A percentile compares a stretch with the other conserved stretches of the same genome.
Evolutionary conservation across 306 rosid genomes (phyloP).

Genomic region (Cucumis hystrix): DNA sequence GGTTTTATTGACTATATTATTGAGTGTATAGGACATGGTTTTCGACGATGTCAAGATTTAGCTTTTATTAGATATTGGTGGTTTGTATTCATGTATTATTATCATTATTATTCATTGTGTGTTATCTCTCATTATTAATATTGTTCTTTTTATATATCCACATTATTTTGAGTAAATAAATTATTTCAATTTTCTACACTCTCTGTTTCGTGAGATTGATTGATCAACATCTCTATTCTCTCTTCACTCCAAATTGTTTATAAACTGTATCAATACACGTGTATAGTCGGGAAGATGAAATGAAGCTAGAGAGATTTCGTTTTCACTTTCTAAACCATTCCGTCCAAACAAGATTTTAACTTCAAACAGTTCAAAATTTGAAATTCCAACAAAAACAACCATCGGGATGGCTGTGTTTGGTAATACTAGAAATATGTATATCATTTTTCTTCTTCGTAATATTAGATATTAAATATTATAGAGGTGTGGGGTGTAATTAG

Average conservation of each 20-base stretch:
- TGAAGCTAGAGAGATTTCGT: not conserved
- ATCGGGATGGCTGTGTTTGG: not conserved
- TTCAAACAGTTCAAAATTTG: not conserved
- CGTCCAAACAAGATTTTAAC: not conserved
- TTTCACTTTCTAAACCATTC: not conserved
- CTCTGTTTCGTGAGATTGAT: not conserved
- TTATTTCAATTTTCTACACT: not conserved
- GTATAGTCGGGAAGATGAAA: not conserved
- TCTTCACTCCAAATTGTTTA: not conserved
- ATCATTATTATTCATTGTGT: not conserved
- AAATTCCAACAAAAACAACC: not conserved
- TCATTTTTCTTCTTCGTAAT: too few relatives aligned
- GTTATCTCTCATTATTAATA: not conserved
- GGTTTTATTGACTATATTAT: not conserved
- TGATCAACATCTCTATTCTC: not conserved
- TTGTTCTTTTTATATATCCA: not conserved
- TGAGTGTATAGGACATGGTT: not conserved
- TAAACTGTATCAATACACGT: not conserved
- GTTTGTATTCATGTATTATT: not conserved
- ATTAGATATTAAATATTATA: too few relatives aligned
- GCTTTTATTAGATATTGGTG: not conserved
- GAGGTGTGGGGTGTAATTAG: not conserved
- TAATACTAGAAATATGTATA: too few relatives aligned
- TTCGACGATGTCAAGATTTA: not conserved
- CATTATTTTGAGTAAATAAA: conserved; percentile 6